A percentile compares a stretch with the other conserved stretches of the same genome.
Evolutionary conservation across 768 basidiomycete species (phyloP).

Genomic region (Leccinum incarnatum): DNA sequence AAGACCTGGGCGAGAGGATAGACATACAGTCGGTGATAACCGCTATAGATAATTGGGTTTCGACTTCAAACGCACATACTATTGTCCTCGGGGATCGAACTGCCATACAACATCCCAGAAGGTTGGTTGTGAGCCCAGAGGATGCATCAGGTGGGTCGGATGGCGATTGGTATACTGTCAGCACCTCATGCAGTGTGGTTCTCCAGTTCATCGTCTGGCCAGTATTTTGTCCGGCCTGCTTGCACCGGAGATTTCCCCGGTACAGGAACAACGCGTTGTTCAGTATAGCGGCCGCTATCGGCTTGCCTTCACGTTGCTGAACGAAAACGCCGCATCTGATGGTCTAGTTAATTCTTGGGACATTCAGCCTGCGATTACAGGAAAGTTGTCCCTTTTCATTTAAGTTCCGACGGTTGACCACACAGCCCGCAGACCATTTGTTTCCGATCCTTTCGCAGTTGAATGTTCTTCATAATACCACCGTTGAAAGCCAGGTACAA

Average conservation of each 20-base stretch:
- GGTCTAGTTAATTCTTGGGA: conserved; percentile 69
- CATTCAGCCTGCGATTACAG: conserved; percentile 54
- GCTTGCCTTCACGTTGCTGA: conserved; percentile 88
- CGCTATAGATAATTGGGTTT: conserved; percentile 12
- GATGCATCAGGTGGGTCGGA: conserved; percentile 30
- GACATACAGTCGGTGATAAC: conserved; percentile 6
- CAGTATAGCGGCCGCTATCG: conserved; percentile 83
- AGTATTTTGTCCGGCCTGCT: conserved; percentile 41
- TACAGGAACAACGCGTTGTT: conserved; percentile 50
- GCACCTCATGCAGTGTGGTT: conserved; percentile 18
- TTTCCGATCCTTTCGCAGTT: conserved; percentile 62
- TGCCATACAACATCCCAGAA: conserved; percentile 19
- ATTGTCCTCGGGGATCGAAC: conserved; percentile 25
- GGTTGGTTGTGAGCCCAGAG: conserved; percentile 19
- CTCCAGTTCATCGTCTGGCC: conserved; percentile 37
- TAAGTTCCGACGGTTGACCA: conserved; percentile 16
- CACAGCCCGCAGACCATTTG: conserved; percentile 55
- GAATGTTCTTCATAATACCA: conserved; percentile 78
- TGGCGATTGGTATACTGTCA: background rate
- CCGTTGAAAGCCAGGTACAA: conserved; percentile 92
- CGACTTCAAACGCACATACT: conserved; percentile 19
- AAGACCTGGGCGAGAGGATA: conserved; percentile 4
- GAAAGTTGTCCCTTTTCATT: conserved; percentile 44
- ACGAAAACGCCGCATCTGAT: conserved; percentile 80
- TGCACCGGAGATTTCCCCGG: conserved; percentile 44